A percentile compares a stretch with the other conserved stretches of the same genome.
Evolutionary conservation across 106 monocot species (phyloP).

Genomic region (Phalaenopsis aphrodite): DNA sequence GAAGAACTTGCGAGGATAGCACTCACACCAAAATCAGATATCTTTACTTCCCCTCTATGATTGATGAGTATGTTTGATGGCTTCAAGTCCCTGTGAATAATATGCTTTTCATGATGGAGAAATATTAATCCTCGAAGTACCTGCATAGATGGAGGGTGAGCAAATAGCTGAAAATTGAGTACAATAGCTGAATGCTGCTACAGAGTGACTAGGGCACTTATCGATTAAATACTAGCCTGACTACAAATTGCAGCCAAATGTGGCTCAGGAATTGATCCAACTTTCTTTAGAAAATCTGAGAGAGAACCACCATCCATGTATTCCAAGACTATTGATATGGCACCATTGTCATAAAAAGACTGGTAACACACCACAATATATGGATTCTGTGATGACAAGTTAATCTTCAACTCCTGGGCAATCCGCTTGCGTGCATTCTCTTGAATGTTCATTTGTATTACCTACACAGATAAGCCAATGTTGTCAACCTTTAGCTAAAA

Average conservation of each 20-base stretch:
- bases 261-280: conserved; percentile 71
- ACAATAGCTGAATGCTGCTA: background rate
- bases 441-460: conserved; percentile 67
- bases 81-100: conserved; percentile 85
- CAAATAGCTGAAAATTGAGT: conserved; percentile 7
- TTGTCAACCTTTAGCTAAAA: too few relatives aligned
- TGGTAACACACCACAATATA: conserved; percentile 73
- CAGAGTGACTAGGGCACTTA: background rate
- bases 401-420: conserved; percentile 74
- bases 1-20: conserved; percentile 53
- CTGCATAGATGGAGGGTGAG: conserved; percentile 21
- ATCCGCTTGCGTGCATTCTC: conserved; percentile 51
- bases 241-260: conserved; percentile 86
- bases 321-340: conserved; percentile 82
- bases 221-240: conserved; percentile 46
- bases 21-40: conserved; percentile 95
- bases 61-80: conserved; percentile 89
- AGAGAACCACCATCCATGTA: conserved; percentile 97
- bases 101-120: conserved; percentile 80
- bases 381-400: conserved; percentile 54
- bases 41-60: conserved; percentile 86
- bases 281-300: conserved; percentile 53
- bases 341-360: conserved; percentile 75
- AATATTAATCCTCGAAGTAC: conserved; percentile 72
- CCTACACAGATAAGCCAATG: conserved; percentile 24